Evolutionary conservation across 139 green algal genomes (phyloP).

Genomic region (Ulvella scutata): DNA sequence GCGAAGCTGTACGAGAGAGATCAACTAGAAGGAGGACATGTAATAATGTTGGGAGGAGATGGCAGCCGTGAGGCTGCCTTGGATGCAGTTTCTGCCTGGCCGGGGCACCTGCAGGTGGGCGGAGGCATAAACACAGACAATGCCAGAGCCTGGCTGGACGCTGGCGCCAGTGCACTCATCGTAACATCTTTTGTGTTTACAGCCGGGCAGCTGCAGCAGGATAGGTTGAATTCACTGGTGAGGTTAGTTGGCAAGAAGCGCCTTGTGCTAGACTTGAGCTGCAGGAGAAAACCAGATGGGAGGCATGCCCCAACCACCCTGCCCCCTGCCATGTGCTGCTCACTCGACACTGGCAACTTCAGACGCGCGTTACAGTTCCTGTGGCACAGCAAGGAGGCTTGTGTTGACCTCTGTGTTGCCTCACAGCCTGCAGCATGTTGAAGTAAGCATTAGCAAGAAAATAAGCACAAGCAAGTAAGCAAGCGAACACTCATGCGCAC

Average conservation of each 20-base stretch:
- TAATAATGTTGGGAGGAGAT: constrained; percentile 94
- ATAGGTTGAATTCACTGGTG: constrained; percentile 60
- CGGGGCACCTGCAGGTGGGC: constrained; percentile 84
- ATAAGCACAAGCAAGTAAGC: too few species aligned
- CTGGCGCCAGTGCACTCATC: constrained; percentile 89
- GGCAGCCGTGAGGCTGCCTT: constrained; percentile 49
- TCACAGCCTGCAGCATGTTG: too few species aligned
- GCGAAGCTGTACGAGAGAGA: constrained; percentile 71
- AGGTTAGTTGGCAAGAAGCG: constrained; percentile 62
- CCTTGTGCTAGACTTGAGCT: constrained; percentile 92
- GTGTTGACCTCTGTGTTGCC: too few species aligned
- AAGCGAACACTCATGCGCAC: too few species aligned
- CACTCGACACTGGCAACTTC: too few species aligned
- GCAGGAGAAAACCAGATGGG: constrained; percentile 37
- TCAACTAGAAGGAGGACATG: constrained; percentile 73
- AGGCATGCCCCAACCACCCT: too few species aligned
- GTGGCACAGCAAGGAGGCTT: too few species aligned
- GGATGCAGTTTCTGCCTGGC: constrained; percentile 58
- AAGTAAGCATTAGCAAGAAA: too few species aligned
- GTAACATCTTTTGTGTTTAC: constrained; percentile 90
- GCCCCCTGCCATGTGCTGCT: too few species aligned
- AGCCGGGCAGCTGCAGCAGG: constrained; percentile 68
- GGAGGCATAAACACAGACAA: constrained; percentile 81
- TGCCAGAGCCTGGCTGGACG: constrained; percentile 69
- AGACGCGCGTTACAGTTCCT: too few species aligned